Base-by-base conservation (phyloP, 306 rosid species). In the Prunus fruticosa region DNA sequence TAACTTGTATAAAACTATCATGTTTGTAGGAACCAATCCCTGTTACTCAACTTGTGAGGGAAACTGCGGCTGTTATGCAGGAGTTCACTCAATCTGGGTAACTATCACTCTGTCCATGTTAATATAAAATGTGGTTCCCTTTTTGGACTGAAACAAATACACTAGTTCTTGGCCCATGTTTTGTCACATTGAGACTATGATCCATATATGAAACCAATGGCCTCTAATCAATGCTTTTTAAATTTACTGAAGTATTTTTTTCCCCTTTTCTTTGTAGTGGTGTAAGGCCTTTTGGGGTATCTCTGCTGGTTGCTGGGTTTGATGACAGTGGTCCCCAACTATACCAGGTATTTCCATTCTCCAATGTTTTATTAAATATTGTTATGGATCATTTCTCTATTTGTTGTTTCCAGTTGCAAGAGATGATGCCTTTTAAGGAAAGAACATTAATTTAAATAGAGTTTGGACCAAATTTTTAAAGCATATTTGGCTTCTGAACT, bases 21-120 rank as follows among this genome's bases (percentile, higher is more conserved):
- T 65, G 58, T 63, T 80, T 84, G 73, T 81, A 95, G 98, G 99
- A 92, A 83, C 92, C 93, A 25, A 95, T 95, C 82, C 98, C 96
- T 54, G 99, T 92, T 70, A 91, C 99, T 32, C 99, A 95, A 72
- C 99, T 95, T 80, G 96, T 95, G 27, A 88, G 97, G 91, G 97
- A 95, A 88, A 92, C 91, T 66, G 99, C 97, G 11, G 96, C 97
- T 52, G 97, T 92, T 67, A 95, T 95, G 97, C 96, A 95, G 87
- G 98, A 95, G 82, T 95, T 95, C 80, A 92, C 99, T 79, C 99
- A 95, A 79, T 92, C 96, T 50, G 99, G 98, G 97, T 95, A 89
- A 83, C 50, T 80, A 81, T 11, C 51, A 52, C 49, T 71, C 79
- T 32, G 52, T 75, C 61, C 28, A 1, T 67, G 12, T 46, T 4